Evolutionary conservation across 257 asterid genomes (phyloP), one percentile per base, ranked within the genome.

Genomic region (Paraleonurus japonicus): DNA sequence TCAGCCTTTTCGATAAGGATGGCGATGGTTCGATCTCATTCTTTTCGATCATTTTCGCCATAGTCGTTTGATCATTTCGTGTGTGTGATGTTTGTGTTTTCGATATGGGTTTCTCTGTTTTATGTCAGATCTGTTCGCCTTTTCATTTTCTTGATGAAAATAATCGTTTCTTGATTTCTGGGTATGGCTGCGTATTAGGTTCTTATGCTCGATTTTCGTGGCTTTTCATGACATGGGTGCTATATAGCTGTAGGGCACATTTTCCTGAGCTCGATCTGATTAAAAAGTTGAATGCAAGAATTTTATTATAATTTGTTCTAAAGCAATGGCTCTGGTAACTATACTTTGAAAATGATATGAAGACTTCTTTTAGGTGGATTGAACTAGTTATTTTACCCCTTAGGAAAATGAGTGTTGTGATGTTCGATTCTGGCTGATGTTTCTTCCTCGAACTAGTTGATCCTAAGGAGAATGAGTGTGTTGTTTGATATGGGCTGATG

Each of bases 1-100:
- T 84, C 55, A 84, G 86, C 75, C 79, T 84, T 6, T 84, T 84
- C 33, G 89, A 84, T 10, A 84, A 84, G 85, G 86, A 84, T 65
- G 85, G 89, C 72, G 89, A 84, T 72, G 89, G 89, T 84, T 59
- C 47, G 73, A 74, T 75, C 74, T 67, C 63, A 11, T 61, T 64
- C 26, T 54, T 64, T 43, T 16, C 23, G 3, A 23, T 32, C 17
- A 28, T 16, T 35, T 51, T 26, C 22, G 16, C 9, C 32, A 6
- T 62, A 1, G 9, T 15, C 3, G 23, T 45, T 26, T 5, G 16
- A 17, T 78, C 26, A 13, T 39, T 64, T 24, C 32, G 28, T 28
- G 13, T 76, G 11, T 54, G 35, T 53, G 41, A 24, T 63, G 8
- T 28, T 65, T 55, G 74, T 10, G 1, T 61, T 24, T 69, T 45